These are phyloP conservation scores for Viola odorata DNA, from an alignment of 345 rosid species.

Conservation along the genomic window DNA sequence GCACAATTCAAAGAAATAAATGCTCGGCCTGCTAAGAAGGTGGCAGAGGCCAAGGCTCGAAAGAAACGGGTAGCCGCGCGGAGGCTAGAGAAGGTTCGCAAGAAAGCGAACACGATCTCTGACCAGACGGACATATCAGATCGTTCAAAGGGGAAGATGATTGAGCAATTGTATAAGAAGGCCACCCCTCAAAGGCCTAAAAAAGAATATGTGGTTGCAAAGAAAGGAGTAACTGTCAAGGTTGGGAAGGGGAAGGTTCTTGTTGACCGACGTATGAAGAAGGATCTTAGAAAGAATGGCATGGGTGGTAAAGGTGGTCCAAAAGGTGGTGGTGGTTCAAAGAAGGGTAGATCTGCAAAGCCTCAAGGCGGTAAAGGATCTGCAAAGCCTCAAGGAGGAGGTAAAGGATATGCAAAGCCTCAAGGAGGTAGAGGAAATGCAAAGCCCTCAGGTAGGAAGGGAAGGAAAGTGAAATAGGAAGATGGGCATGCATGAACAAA, in stretches of 20 bases:
- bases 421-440: background rate
- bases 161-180: conserved; percentile 80
- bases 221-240: conserved; percentile 82
- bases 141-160: conserved; percentile 73
- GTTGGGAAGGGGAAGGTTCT: conserved; percentile 79
- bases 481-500: too few species aligned
- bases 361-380: conserved; percentile 38
- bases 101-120: conserved; percentile 80
- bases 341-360: conserved; percentile 50
- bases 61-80: conserved; percentile 68
- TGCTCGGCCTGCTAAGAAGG: conserved; percentile 94
- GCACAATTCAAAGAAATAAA: conserved; percentile 89
- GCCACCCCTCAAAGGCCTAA: conserved; percentile 60
- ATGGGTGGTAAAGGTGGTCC: conserved; percentile 44
- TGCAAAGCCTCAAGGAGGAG: conserved; percentile 35
- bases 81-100: conserved; percentile 79
- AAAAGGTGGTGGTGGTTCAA: conserved; percentile 49
- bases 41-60: conserved; percentile 86
- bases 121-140: conserved; percentile 73
- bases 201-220: conserved; percentile 81
- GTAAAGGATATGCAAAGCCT: conserved; percentile 37
- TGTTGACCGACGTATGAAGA: conserved; percentile 86
- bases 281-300: conserved; percentile 55
- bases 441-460: too few species aligned
- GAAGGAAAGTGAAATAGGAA: too few species aligned